phyloP scores from a whole-genome alignment of 306 rosid species.

The Benincasa hispida region DNA sequence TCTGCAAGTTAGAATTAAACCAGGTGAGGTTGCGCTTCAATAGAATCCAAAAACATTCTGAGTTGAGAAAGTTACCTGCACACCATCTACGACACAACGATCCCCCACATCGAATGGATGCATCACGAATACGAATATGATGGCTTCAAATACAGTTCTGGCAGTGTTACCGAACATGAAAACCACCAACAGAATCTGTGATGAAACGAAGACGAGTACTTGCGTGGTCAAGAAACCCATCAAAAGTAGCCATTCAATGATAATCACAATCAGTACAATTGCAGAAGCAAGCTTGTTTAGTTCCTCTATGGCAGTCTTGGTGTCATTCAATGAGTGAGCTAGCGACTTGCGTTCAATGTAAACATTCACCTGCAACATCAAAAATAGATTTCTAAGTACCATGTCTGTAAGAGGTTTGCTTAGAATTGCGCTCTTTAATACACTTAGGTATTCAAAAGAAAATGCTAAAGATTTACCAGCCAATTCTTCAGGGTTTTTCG shows the following conservation, averaged over 20 bases:
- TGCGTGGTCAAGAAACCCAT: slow-evolving; percentile 74
- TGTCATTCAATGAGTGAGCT: slow-evolving; percentile 60
- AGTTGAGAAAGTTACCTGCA: slow-evolving; percentile 42
- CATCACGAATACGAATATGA: slow-evolving; percentile 80
- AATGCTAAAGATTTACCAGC: slow-evolving; percentile 36
- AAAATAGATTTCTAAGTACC: not conserved
- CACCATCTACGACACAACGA: slow-evolving; percentile 79
- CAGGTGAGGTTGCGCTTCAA: not conserved
- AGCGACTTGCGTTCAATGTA: slow-evolving; percentile 65
- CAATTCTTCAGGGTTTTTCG: slow-evolving; percentile 67
- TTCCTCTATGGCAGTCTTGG: slow-evolving; percentile 79
- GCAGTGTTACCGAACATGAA: slow-evolving; percentile 72
- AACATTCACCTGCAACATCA: slow-evolving; percentile 48
- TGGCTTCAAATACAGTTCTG: slow-evolving; percentile 71
- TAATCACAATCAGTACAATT: slow-evolving; percentile 20
- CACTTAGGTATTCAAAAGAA: not conserved
- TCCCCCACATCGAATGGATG: slow-evolving; percentile 89
- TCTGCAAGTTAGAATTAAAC: slow-evolving; percentile 25
- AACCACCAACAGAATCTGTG: slow-evolving; percentile 59
- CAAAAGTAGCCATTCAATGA: slow-evolving; percentile 49
- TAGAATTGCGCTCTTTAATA: not conserved
- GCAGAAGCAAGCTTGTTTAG: slow-evolving; percentile 54
- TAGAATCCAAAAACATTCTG: not conserved
- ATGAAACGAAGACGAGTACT: slow-evolving; percentile 55
- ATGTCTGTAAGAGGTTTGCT: not conserved